Conservation (phyloP, 2,329 filamentous ascomycete species). For the Ilyonectria robusta region DNA sequence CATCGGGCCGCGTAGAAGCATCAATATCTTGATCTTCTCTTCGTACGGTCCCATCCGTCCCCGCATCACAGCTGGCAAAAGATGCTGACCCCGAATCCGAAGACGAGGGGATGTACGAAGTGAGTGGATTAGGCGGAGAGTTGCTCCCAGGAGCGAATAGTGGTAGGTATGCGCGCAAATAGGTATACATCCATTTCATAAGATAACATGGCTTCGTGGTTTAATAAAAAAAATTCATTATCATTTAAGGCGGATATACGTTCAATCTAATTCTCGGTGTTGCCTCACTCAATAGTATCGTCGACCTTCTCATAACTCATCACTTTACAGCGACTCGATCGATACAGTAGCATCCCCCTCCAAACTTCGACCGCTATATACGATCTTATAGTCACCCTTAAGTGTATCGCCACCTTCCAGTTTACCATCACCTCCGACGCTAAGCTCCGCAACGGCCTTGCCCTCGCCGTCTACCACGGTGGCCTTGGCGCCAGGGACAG, state of each 20-base stretch:
- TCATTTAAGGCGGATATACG: not conserved
- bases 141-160: not conserved
- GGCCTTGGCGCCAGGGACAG: slow-evolving; percentile 56
- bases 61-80: too few relatives aligned
- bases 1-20: too few relatives aligned
- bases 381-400: slow-evolving; percentile 53
- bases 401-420: slow-evolving; percentile 57
- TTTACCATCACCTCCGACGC: slow-evolving; percentile 56
- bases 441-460: slow-evolving; percentile 56
- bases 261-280: not conserved
- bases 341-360: slow-evolving; percentile 46
- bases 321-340: slow-evolving; percentile 42
- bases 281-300: not conserved
- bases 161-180: not conserved
- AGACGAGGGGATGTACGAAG: too few relatives aligned
- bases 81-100: too few relatives aligned
- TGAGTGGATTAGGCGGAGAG: too few relatives aligned
- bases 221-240: not conserved
- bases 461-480: slow-evolving; percentile 61
- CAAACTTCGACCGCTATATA: slow-evolving; percentile 42
- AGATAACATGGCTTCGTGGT: too few relatives aligned
- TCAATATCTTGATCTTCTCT: too few relatives aligned
- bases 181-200: not conserved
- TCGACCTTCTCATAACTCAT: not conserved
- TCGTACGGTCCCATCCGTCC: too few relatives aligned